Evolutionary conservation across 2,329 filamentous ascomycete genomes (phyloP), one percentile per base, ranked within the genome.

Genomic region (Ceratocystis alfenasii): DNA sequence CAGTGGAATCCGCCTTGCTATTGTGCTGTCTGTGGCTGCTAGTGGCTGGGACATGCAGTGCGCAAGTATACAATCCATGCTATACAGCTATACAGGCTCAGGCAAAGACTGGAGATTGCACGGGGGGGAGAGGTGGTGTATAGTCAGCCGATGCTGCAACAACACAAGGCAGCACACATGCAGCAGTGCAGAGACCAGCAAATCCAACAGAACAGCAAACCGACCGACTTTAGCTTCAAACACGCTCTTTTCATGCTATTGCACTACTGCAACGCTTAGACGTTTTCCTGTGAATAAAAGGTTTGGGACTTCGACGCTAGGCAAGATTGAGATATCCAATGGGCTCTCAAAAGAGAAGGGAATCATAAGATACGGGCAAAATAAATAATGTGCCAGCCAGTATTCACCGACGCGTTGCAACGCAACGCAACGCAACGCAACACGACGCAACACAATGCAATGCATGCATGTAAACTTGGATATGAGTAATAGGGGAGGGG

Each of bases 261-360:
- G 55, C 55, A 59, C 55, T 59, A 59, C 55, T 59, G 55, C 55
- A 59, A 59, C 55, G 55, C 55, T 59, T 59, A 59, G 55, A 36
- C 55, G 33, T 12, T 12, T 17, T 41, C 36, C 12, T 41, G 36
- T 41, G 36, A 41, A 41, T 2, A 41, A 41, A 22, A 22, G n/a
- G 22, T 10, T 25, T 53, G 7, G 48, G 28, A n/a, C 25, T n/a
- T 33, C 10, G 17, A 20, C 55, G 55, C 55, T 59, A 59, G 55
- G 28, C 55, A 59, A 59, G 30, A 59, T 59, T 59, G 20, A 59
- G 55, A 36, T 36, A 4, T 59, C 28, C 15, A 36, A 15, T 7
- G 10, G 36, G 36, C 8, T n/a, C 53, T 30, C 12, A 36, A 59
- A 59, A 36, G 2, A 6, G 17, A 59, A 36, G 30, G 5, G 33